Conservation (phyloP, 257 asterid genomes). For the Scutellaria galericulata region DNA sequence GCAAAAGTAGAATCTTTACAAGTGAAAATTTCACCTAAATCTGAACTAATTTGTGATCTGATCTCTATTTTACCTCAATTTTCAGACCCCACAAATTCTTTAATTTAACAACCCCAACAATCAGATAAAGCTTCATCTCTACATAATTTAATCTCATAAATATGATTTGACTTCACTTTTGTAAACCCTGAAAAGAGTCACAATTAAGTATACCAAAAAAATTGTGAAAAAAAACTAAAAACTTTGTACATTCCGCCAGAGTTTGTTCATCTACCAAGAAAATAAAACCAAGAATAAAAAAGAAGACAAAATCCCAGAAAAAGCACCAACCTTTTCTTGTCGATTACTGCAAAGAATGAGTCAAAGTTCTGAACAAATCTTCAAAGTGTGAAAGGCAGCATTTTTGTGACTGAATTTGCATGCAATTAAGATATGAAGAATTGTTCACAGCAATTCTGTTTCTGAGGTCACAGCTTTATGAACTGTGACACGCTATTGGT, state of each 20-base stretch:
- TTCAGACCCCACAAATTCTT: constrained; percentile 42
- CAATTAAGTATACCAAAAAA: constrained; percentile 22
- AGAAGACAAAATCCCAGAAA: background rate
- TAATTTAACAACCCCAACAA: constrained; percentile 20
- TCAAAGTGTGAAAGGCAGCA: constrained; percentile 20
- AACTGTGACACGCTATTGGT: constrained; percentile 26
- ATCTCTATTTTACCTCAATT: constrained; percentile 31
- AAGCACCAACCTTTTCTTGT: constrained; percentile 57
- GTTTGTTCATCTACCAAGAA: constrained; percentile 83
- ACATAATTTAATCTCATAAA: constrained; percentile 11
- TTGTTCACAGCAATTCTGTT: constrained; percentile 31
- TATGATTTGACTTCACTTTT: background rate
- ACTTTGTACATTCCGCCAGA: constrained; percentile 64
- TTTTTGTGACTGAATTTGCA: constrained; percentile 32
- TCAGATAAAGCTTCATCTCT: constrained; percentile 14
- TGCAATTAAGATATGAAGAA: constrained; percentile 31
- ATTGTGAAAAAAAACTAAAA: background rate
- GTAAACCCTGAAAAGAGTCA: constrained; percentile 8
- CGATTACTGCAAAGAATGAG: constrained; percentile 40
- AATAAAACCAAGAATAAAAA: constrained; percentile 36
- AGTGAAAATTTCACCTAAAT: constrained; percentile 67
- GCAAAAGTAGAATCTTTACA: constrained; percentile 39
- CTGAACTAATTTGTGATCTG: constrained; percentile 47
- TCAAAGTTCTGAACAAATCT: constrained; percentile 39
- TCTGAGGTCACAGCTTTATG: constrained; percentile 39